phyloP scores from a whole-genome alignment of 2,329 filamentous ascomycete species.

The Fusarium coffeatum region DNA sequence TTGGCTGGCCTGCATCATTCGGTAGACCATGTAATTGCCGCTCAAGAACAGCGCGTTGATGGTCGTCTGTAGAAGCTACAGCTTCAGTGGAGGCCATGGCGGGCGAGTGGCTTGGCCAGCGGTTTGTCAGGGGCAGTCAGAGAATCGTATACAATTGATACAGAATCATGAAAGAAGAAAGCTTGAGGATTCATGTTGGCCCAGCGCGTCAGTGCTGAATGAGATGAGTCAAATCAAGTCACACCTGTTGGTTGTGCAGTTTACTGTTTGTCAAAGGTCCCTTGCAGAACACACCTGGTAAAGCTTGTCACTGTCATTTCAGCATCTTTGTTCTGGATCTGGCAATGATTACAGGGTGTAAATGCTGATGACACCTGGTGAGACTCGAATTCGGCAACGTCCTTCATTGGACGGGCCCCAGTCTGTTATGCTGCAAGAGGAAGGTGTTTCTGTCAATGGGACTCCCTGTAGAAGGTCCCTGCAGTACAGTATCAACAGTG shows the following conservation, averaged over 20 bases:
- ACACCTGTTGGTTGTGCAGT: not conserved
- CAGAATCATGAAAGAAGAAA: not conserved
- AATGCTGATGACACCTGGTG: not conserved
- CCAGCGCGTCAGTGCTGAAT: not conserved
- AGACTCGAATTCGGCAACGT: not conserved
- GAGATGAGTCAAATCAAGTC: not conserved
- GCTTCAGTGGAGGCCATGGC: not conserved
- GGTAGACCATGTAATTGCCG: conserved; percentile 1
- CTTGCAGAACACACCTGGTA: not conserved
- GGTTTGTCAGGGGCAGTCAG: not conserved
- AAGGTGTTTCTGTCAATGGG: not conserved
- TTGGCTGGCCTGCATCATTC: not conserved
- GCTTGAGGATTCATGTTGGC: not conserved
- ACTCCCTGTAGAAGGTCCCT: not conserved
- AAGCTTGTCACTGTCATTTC: not conserved
- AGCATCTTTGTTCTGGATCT: not conserved
- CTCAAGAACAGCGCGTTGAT: not conserved
- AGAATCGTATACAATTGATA: not conserved
- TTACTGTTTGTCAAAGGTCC: not conserved
- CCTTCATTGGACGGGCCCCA: not conserved
- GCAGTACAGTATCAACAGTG: not conserved
- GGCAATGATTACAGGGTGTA: conserved; percentile 1
- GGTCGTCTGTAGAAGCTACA: not conserved
- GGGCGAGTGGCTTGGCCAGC: not conserved
- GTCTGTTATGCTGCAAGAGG: not conserved